Evolutionary conservation across 2,329 filamentous ascomycete genomes (phyloP).

Genomic region (Basipetospora sp.): DNA sequence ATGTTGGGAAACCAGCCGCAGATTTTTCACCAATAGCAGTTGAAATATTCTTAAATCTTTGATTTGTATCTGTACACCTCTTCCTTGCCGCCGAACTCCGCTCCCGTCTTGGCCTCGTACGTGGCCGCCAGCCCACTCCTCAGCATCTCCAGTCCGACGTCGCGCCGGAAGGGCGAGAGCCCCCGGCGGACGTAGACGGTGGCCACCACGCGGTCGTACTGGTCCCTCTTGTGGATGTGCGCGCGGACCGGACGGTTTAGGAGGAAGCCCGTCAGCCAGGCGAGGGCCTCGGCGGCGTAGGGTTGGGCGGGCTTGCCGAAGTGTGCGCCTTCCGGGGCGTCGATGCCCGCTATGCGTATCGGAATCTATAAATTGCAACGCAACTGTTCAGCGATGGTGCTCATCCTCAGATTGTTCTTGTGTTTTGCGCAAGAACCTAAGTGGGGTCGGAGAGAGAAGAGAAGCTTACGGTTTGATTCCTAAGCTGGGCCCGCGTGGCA

Average conservation of each 20-base stretch:
- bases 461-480: slow-evolving; percentile 56
- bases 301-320: slow-evolving; percentile 84
- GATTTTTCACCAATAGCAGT: too few species aligned
- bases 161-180: slow-evolving; percentile 52
- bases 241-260: slow-evolving; percentile 60
- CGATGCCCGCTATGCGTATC: slow-evolving; percentile 77
- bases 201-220: slow-evolving; percentile 82
- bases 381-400: too few species aligned
- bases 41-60: too few species aligned
- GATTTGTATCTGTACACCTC: slow-evolving; percentile 50
- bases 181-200: slow-evolving; percentile 59
- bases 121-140: slow-evolving; percentile 72
- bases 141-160: slow-evolving; percentile 84
- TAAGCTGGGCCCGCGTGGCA: slow-evolving; percentile 50
- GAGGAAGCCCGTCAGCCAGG: slow-evolving; percentile 65
- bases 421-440: too few species aligned
- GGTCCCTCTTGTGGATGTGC: slow-evolving; percentile 72
- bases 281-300: slow-evolving; percentile 62
- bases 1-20: too few species aligned
- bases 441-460: neutral
- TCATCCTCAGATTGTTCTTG: too few species aligned
- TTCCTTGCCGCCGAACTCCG: slow-evolving; percentile 67
- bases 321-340: slow-evolving; percentile 84
- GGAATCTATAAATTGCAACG: slow-evolving; percentile 46
- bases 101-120: slow-evolving; percentile 82